Conservation (phyloP, 1,139 yeast genomes). For the Yamadazyma epiphylla region DNA sequence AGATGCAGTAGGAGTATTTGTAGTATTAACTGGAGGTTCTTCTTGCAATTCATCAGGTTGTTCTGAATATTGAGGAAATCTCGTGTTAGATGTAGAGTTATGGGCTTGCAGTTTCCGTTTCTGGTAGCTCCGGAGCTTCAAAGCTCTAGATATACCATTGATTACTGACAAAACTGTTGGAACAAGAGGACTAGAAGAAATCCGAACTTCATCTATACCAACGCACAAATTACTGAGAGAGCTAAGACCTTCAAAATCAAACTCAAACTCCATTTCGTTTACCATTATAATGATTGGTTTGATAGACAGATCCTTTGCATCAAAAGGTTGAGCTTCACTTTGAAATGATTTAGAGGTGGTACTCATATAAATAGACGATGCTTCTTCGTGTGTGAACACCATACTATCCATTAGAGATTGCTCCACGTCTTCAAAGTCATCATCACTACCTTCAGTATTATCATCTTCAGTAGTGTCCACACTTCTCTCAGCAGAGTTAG, state of each 20-base stretch:
- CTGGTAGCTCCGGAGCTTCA: conserved; percentile 31
- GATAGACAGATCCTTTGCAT: conserved; percentile 6
- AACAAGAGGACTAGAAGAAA: conserved; percentile 38
- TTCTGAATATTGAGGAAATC: conserved; percentile 27
- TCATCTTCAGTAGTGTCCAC: conserved; percentile 9
- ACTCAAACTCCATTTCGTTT: conserved; percentile 35
- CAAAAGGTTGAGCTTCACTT: conserved; percentile 5
- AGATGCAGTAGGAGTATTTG: background rate
- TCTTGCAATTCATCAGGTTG: conserved; percentile 7
- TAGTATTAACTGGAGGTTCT: too few species aligned
- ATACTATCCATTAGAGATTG: conserved; percentile 55
- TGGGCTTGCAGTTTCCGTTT: conserved; percentile 17
- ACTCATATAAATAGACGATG: conserved; percentile 78
- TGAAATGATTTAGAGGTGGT: conserved; percentile 53
- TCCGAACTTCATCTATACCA: conserved; percentile 39
- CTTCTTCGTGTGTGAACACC: conserved; percentile 66
- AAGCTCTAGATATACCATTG: conserved; percentile 27
- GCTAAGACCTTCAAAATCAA: conserved; percentile 48
- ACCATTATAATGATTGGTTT: conserved; percentile 22
- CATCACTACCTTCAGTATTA: conserved; percentile 19
- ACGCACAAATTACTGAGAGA: conserved; percentile 45
- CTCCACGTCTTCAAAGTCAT: conserved; percentile 31
- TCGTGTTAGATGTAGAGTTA: conserved; percentile 2
- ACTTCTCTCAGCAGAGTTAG: conserved; percentile 9
- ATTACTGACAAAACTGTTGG: conserved; percentile 32